Evolutionary conservation across 2,329 filamentous ascomycete species (phyloP).

Genomic region (Aspergillus clavatus): DNA sequence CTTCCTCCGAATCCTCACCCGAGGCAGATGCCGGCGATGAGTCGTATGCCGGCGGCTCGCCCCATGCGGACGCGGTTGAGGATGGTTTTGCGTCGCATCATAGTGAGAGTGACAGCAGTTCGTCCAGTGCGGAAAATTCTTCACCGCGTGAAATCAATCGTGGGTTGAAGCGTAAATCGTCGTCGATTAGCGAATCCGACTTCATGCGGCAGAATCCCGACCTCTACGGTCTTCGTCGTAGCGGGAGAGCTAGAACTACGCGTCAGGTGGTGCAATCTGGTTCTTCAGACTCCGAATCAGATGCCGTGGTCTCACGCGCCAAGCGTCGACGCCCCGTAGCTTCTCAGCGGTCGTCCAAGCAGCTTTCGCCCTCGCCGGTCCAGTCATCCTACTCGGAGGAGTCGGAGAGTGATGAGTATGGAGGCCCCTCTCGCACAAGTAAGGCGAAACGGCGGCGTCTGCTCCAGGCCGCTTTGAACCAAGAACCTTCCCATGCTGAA

Average conservation of each 20-base stretch:
- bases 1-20: constrained; percentile 47
- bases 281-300: constrained; percentile 62
- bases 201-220: constrained; percentile 89
- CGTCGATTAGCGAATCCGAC: constrained; percentile 65
- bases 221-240: constrained; percentile 88
- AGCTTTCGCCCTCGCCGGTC: constrained; percentile 42
- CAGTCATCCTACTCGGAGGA: constrained; percentile 67
- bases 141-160: constrained; percentile 67
- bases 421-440: constrained; percentile 63
- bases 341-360: constrained; percentile 49
- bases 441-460: constrained; percentile 74
- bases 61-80: constrained; percentile 45
- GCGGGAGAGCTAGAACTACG: constrained; percentile 62
- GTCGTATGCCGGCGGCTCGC: constrained; percentile 36
- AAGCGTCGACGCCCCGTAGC: constrained; percentile 49
- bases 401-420: constrained; percentile 65
- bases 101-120: constrained; percentile 50
- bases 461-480: constrained; percentile 59
- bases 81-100: constrained; percentile 71
- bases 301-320: constrained; percentile 52
- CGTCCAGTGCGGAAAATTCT: constrained; percentile 55
- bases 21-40: constrained; percentile 38
- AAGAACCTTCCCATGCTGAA: constrained; percentile 65
- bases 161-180: constrained; percentile 68
- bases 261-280: constrained; percentile 61